Evolutionary conservation across 2,329 filamentous ascomycete genomes (phyloP).

Genomic region (Colletotrichum lentis): DNA sequence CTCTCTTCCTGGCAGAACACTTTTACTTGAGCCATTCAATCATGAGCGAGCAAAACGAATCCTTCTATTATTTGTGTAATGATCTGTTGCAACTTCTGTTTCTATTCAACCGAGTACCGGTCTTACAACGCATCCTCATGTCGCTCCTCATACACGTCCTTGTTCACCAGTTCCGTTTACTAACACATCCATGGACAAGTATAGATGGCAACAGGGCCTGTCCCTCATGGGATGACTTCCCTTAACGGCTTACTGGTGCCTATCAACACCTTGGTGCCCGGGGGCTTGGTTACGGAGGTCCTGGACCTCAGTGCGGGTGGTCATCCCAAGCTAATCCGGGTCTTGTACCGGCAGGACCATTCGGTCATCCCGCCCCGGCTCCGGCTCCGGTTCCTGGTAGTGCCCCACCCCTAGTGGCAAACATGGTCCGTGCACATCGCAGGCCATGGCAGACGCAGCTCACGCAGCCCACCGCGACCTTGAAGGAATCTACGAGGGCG

Average conservation of each 20-base stretch:
- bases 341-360: constrained; percentile 11
- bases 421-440: constrained; percentile 24
- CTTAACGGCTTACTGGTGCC: neutral
- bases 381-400: constrained; percentile 24
- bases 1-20: neutral
- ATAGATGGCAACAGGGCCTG: neutral
- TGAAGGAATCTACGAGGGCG: constrained; percentile 24
- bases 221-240: neutral
- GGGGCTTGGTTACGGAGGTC: neutral
- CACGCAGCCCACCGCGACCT: constrained; percentile 6
- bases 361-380: constrained; percentile 11
- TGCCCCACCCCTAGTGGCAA: constrained; percentile 5
- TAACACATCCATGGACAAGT: neutral
- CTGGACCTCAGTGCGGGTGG: neutral
- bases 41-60: too few species aligned
- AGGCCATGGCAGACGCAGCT: neutral
- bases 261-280: neutral
- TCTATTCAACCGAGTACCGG: neutral
- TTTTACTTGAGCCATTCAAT: neutral
- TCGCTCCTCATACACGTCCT: neutral
- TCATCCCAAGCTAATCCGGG: neutral
- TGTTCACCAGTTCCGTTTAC: neutral
- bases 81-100: too few species aligned
- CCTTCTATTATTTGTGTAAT: too few species aligned
- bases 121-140: neutral